Evolutionary conservation across 371 early-diverging fungal genomes (phyloP).

Genomic region (Mucor indicus): DNA sequence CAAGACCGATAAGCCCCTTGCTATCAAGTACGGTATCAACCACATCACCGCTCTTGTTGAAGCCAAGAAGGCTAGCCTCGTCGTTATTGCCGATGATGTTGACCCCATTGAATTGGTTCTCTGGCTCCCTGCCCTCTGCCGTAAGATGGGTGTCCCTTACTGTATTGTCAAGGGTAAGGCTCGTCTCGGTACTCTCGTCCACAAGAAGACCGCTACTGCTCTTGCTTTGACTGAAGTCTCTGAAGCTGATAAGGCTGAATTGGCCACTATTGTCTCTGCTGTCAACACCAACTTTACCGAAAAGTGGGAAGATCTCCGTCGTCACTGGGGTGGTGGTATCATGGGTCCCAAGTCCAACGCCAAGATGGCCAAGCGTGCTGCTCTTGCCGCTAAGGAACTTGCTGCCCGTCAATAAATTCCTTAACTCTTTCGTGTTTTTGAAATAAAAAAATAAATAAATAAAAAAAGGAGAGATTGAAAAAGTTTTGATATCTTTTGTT

Average conservation of each 20-base stretch:
- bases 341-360: slow-evolving; percentile 93
- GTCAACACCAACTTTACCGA: slow-evolving; percentile 93
- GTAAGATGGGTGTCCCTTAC: slow-evolving; percentile 99
- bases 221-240: slow-evolving; percentile 93
- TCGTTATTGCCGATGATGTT: slow-evolving; percentile 99
- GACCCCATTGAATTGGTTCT: slow-evolving; percentile 99
- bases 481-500: too few relatives aligned
- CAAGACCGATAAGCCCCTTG: slow-evolving; percentile 91
- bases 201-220: slow-evolving; percentile 99
- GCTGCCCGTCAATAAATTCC: slow-evolving; percentile 50
- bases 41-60: slow-evolving; percentile 98
- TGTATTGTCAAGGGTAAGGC: slow-evolving; percentile 98
- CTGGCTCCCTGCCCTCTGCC: slow-evolving; percentile 99
- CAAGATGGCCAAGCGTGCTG: slow-evolving; percentile 77
- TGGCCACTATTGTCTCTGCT: slow-evolving; percentile 86
- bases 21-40: slow-evolving; percentile 99
- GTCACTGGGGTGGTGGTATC: slow-evolving; percentile 96
- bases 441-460: too few relatives aligned
- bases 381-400: slow-evolving; percentile 66
- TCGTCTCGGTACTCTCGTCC: slow-evolving; percentile 97
- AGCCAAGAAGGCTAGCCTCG: slow-evolving; percentile 98
- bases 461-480: too few relatives aligned
- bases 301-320: slow-evolving; percentile 90
- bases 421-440: neutral
- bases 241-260: slow-evolving; percentile 93